These are phyloP conservation scores for Cordyceps cateniannulata DNA, from an alignment of 2,329 filamentous ascomycete species.

Conservation along the genomic window DNA sequence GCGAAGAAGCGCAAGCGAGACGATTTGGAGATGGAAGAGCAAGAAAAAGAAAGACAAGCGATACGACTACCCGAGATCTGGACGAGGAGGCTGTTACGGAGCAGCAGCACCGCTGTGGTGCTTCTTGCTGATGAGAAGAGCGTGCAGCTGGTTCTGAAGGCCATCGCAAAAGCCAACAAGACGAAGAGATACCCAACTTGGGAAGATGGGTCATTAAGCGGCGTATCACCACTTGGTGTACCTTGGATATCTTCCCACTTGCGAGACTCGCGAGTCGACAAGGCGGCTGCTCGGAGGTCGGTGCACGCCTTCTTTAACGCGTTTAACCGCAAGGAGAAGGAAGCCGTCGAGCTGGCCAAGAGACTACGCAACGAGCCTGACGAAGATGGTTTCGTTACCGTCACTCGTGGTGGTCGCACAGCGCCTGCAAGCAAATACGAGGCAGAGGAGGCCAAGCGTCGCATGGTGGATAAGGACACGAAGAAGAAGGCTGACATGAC, in stretches of 20 bases:
- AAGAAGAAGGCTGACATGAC: slow-evolving; percentile 57
- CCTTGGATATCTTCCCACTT: slow-evolving; percentile 60
- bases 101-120: slow-evolving; percentile 74
- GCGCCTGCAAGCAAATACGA: slow-evolving; percentile 71
- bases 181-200: slow-evolving; percentile 59
- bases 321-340: slow-evolving; percentile 68
- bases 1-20: slow-evolving; percentile 35
- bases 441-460: slow-evolving; percentile 52
- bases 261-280: slow-evolving; percentile 63
- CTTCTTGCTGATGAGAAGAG: slow-evolving; percentile 78
- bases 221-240: slow-evolving; percentile 51
- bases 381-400: slow-evolving; percentile 92
- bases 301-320: slow-evolving; percentile 81
- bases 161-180: slow-evolving; percentile 55
- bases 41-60: slow-evolving; percentile 49
- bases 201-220: slow-evolving; percentile 55
- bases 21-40: slow-evolving; percentile 49
- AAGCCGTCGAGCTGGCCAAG: slow-evolving; percentile 54
- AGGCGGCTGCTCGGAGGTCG: slow-evolving; percentile 57
- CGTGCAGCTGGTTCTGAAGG: slow-evolving; percentile 70
- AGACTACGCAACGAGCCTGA: slow-evolving; percentile 73
- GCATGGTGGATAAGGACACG: slow-evolving; percentile 56
- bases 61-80: slow-evolving; percentile 64
- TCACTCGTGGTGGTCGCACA: slow-evolving; percentile 68
- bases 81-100: slow-evolving; percentile 62